Conservation (phyloP, 2,329 filamentous ascomycete genomes). For the Myriosclerotinia scirpicola region DNA sequence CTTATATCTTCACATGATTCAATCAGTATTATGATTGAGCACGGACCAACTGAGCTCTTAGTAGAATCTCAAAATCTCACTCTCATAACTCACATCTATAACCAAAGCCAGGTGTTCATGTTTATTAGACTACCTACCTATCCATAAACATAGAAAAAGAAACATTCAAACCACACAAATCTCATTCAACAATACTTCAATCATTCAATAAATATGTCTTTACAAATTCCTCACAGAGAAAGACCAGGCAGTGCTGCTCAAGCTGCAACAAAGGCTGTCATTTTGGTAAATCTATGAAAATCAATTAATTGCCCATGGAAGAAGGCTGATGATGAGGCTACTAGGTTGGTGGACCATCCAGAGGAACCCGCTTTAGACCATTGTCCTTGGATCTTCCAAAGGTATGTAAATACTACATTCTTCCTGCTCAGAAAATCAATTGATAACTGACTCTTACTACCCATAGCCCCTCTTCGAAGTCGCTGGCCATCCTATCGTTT, state of each 20-base stretch:
- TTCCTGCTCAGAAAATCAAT: constrained; percentile 1
- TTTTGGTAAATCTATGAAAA: constrained; percentile 64
- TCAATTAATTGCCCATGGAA: constrained; percentile 1
- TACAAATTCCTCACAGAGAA: constrained; percentile 45
- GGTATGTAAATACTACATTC: constrained; percentile 49
- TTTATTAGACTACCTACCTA: too few species aligned
- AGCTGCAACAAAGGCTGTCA: constrained; percentile 85
- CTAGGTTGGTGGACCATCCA: constrained; percentile 90
- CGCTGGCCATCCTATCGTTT: constrained; percentile 96
- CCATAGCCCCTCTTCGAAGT: constrained; percentile 92
- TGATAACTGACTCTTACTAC: constrained; percentile 4
- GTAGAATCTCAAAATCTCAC: neutral
- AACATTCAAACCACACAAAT: neutral
- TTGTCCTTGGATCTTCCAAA: constrained; percentile 95
- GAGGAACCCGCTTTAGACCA: constrained; percentile 93
- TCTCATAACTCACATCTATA: neutral
- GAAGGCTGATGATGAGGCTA: constrained; percentile 25
- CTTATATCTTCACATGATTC: constrained; percentile 3
- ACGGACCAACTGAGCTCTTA: neutral
- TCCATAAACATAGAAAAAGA: neutral
- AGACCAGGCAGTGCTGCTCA: constrained; percentile 48
- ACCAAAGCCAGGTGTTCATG: constrained; percentile 22
- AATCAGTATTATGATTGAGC: neutral
- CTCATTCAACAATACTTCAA: constrained; percentile 4
- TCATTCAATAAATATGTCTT: constrained; percentile 45